Evolutionary conservation across 2,329 filamentous ascomycete species (phyloP), one percentile per base, ranked within the genome.

Genomic region (Xylaria sp.): DNA sequence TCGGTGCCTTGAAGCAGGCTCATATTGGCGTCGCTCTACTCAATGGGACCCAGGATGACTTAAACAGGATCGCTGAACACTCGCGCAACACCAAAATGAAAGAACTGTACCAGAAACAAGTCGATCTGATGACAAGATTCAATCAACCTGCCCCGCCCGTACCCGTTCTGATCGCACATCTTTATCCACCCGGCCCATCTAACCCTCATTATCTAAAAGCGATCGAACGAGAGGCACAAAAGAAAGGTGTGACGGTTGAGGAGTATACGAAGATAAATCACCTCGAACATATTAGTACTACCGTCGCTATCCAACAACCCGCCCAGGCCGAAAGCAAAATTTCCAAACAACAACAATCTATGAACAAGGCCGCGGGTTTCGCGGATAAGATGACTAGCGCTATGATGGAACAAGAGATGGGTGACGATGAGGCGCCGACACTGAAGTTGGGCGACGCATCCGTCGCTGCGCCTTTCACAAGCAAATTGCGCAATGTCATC

Each of bases 401-500:
- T 62, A 94, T 98, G 92, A 91, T 98, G 91, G 94, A 98, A 76
- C 88, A 89, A 63, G 94, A 98, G 78, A 83, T 98, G 66, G 92
- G 93, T 74, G 93, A 97, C 62, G 91, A 90, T 74, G 96, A 98
- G 81, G 95, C 96, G 0, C 96, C 97, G 1, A 94, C 94, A 2
- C 93, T 99, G 80, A 99, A 99, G 84, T 89, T 99, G 54, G 96
- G 96, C 72, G 96, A 99, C 81, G 96, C 96, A 7, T 99, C 96
- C 0, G 95, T 98, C 64, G 96, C 96, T 50, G 96, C 96, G 0
- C 96, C 96, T 0, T 99, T 99, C 81, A 99, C 96, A 0, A 97
- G 94, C 80, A 99, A 99, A 84, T 88, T 99, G 52, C 93, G 94
- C 75, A 98, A 99, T 77, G 96, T 99, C 68, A 89, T 99, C 76